Conservation (phyloP, 139 green algal species). For the Chara braunii region DNA sequence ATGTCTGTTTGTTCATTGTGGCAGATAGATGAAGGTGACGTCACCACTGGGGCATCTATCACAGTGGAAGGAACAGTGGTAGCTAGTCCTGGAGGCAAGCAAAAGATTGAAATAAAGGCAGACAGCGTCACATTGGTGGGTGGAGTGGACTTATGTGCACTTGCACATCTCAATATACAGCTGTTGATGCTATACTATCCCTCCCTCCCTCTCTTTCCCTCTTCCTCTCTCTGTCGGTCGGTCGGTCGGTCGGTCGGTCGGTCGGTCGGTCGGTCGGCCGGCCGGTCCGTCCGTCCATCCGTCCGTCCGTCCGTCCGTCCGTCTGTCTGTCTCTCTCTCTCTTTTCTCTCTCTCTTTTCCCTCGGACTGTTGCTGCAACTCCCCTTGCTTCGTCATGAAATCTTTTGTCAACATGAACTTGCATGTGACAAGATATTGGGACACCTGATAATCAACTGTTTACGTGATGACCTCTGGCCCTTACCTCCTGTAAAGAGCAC, state of each 20-base stretch:
- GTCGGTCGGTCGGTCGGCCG: conserved; percentile 4
- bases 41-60: conserved; percentile 75
- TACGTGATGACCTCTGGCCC: no score
- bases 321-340: conserved; percentile 5
- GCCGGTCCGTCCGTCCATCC: conserved; percentile 2
- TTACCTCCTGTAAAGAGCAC: no score
- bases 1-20: no score
- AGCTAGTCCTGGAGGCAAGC: conserved; percentile 75
- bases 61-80: conserved; percentile 74
- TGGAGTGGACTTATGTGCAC: not conserved
- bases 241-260: conserved; percentile 3
- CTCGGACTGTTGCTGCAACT: no score
- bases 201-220: conserved; percentile 18
- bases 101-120: conserved; percentile 46
- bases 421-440: no score
- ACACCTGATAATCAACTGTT: no score
- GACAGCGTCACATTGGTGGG: not conserved
- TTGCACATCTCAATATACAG: not conserved
- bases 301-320: conserved; percentile 1
- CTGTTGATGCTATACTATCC: conserved; percentile 1
- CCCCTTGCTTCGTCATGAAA: no score
- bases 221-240: conserved; percentile 12
- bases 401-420: no score
- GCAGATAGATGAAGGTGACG: conserved; percentile 33
- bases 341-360: conserved; percentile 36